Evolutionary conservation across 1,284 basidiomycete species (phyloP).

Genomic region (Apiotrichum akiyoshidainum): DNA sequence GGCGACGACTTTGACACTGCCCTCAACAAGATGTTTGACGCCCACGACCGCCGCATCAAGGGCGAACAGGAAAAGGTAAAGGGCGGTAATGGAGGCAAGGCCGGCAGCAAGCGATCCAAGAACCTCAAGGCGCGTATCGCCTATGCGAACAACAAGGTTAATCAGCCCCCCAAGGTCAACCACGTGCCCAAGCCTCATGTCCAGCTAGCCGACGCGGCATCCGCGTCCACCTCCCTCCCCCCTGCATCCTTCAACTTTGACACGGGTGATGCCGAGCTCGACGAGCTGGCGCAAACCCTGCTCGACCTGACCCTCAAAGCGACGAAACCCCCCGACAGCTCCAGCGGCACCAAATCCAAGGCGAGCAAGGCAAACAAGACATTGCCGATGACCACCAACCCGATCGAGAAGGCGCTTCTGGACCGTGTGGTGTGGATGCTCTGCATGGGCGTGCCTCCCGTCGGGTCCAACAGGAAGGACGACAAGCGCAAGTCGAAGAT

Average conservation of each 20-base stretch:
- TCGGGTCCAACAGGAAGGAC: not conserved
- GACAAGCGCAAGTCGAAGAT: not conserved
- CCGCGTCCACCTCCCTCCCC: not conserved
- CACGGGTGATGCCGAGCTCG: not conserved
- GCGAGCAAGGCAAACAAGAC: no score
- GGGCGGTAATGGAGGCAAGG: not conserved
- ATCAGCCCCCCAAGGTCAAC: not conserved
- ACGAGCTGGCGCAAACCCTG: not conserved
- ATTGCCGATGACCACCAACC: not conserved
- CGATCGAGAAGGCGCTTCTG: not conserved
- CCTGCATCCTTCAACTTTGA: no score
- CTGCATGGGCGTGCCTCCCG: not conserved
- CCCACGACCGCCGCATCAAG: not conserved
- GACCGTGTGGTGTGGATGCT: not conserved
- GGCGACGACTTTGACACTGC: not conserved
- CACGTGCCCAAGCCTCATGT: not conserved
- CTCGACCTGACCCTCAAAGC: not conserved
- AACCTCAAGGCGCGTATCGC: slow-evolving; percentile 1
- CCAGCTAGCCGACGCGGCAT: not conserved
- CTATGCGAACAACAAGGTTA: not conserved
- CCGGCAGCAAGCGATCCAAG: not conserved
- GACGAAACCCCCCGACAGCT: not conserved
- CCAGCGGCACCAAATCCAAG: no score
- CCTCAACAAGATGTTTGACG: not conserved
- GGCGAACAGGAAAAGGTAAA: not conserved